Conservation (phyloP, 2,329 filamentous ascomycete genomes). For the Mycosphaerella sp. region DNA sequence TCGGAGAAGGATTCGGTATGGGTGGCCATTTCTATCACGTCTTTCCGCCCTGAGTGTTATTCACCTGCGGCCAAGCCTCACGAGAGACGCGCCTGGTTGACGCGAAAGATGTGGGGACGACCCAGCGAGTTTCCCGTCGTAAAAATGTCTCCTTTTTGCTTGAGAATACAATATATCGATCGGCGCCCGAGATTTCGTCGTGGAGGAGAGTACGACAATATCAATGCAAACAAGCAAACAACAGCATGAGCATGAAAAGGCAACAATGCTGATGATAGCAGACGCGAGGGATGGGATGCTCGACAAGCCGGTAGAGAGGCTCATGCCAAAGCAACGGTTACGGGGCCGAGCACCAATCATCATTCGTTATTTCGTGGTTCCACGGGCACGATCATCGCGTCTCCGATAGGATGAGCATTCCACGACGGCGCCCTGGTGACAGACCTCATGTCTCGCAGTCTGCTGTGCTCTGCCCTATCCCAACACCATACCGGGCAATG, state of each 20-base stretch:
- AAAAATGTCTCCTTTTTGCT: not conserved
- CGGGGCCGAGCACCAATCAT: not conserved
- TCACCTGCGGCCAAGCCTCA: conserved; percentile 8
- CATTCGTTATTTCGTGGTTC: not conserved
- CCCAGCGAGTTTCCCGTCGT: not conserved
- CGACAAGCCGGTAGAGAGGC: not conserved
- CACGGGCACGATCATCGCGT: not conserved
- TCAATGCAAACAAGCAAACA: not conserved
- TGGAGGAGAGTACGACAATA: not conserved
- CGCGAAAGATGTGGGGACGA: conserved; percentile 6
- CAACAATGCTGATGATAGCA: not conserved
- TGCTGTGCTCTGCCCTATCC: too few relatives aligned
- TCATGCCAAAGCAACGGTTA: conserved; percentile 5
- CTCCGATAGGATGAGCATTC: not conserved
- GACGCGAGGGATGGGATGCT: not conserved
- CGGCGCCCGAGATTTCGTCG: not conserved
- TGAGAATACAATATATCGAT: not conserved
- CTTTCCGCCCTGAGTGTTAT: too few relatives aligned
- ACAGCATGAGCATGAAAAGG: not conserved
- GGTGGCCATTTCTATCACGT: not conserved
- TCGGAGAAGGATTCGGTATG: conserved; percentile 38
- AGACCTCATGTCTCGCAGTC: not conserved
- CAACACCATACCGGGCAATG: too few relatives aligned
- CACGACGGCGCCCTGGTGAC: not conserved
- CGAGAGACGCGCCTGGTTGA: conserved; percentile 4